A percentile compares a stretch with the other conserved stretches of the same genome.
These are phyloP conservation scores for Periconia macrospinosa DNA, from an alignment of 2,329 filamentous ascomycete genomes.

Conservation along the genomic window DNA sequence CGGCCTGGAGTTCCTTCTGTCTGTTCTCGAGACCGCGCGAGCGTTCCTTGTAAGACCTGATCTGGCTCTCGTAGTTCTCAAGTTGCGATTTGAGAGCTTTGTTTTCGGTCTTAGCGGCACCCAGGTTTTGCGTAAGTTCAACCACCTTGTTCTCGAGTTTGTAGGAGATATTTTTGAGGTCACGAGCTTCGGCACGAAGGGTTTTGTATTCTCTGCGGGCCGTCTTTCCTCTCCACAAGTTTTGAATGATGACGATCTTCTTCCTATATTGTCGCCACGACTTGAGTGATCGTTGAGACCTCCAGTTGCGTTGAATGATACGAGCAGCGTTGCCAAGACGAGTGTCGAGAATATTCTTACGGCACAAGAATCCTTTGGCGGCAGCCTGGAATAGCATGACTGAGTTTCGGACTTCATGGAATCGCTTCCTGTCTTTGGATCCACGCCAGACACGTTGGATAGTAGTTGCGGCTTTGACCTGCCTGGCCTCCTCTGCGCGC, in stretches of 20 bases:
- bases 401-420: slow-evolving; percentile 76
- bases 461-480: slow-evolving; percentile 82
- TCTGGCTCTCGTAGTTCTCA: slow-evolving; percentile 92
- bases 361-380: slow-evolving; percentile 87
- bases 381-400: slow-evolving; percentile 86
- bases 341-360: slow-evolving; percentile 91
- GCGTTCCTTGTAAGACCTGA: slow-evolving; percentile 93
- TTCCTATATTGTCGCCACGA: slow-evolving; percentile 86
- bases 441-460: slow-evolving; percentile 97
- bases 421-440: slow-evolving; percentile 82
- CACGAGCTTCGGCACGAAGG: slow-evolving; percentile 90
- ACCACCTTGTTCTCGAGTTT: slow-evolving; percentile 99
- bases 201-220: slow-evolving; percentile 87
- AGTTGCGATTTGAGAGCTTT: slow-evolving; percentile 85
- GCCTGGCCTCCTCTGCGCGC: slow-evolving; percentile 77
- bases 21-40: slow-evolving; percentile 88
- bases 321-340: slow-evolving; percentile 88
- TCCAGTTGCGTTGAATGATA: slow-evolving; percentile 89
- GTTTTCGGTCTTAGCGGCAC: slow-evolving; percentile 92
- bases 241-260: slow-evolving; percentile 89
- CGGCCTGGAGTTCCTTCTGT: slow-evolving; percentile 90
- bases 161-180: slow-evolving; percentile 99
- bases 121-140: slow-evolving; percentile 91
- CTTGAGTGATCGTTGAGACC: slow-evolving; percentile 74
- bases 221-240: slow-evolving; percentile 82